A percentile compares a stretch with the other conserved stretches of the same genome.
phyloP scores from a whole-genome alignment of 2,329 filamentous ascomycete species.

The Hymenoscyphus fructigenus region DNA sequence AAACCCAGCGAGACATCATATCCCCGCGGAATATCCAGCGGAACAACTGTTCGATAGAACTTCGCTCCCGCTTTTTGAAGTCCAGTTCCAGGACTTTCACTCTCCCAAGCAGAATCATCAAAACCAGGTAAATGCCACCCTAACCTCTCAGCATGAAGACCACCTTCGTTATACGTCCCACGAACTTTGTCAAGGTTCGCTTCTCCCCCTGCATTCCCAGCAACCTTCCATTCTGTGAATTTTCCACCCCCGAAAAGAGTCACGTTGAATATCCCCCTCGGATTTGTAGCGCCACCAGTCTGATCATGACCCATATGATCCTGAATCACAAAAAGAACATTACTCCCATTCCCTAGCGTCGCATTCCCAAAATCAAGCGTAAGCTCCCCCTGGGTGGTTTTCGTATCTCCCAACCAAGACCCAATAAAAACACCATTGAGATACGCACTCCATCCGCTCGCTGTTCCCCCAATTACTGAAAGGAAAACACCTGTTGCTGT shows the following conservation, averaged over 20 bases:
- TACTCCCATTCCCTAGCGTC: constrained; percentile 43
- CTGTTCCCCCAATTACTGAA: constrained; percentile 25
- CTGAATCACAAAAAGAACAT: constrained; percentile 55
- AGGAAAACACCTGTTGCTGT: constrained; percentile 32
- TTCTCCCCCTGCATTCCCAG: constrained; percentile 55
- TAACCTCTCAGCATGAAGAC: constrained; percentile 56
- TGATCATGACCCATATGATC: constrained; percentile 62
- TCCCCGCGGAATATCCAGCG: constrained; percentile 49
- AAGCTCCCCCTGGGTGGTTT: constrained; percentile 38
- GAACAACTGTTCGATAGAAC: constrained; percentile 54
- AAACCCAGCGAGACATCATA: constrained; percentile 59
- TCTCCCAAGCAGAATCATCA: constrained; percentile 47
- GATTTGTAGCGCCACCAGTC: constrained; percentile 46
- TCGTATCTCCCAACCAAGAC: constrained; percentile 52
- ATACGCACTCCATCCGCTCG: constrained; percentile 32
- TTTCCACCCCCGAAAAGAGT: constrained; percentile 43
- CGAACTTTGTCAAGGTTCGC: constrained; percentile 54
- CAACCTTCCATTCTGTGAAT: constrained; percentile 51
- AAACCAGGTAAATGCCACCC: constrained; percentile 60
- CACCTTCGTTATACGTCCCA: constrained; percentile 57
- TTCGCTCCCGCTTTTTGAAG: constrained; percentile 52
- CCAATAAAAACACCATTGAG: constrained; percentile 57
- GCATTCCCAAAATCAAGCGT: constrained; percentile 52
- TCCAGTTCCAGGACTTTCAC: constrained; percentile 35
- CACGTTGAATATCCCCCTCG: constrained; percentile 53